phyloP scores from a whole-genome alignment of 768 basidiomycete species.

The Lentinula raphanica region DNA sequence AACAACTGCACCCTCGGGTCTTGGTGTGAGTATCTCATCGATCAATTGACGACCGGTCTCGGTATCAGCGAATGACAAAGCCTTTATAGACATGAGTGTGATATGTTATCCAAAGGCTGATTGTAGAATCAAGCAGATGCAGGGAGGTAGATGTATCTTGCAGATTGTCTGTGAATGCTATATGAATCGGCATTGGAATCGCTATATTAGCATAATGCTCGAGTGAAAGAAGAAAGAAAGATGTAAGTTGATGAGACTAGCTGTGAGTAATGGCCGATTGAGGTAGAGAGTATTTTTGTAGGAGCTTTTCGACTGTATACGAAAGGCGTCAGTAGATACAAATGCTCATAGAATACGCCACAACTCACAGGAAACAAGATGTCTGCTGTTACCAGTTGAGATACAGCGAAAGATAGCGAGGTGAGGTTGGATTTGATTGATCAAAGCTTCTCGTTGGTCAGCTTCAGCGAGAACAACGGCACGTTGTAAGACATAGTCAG shows the following conservation, averaged over 20 bases:
- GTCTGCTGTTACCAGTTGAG: conserved; percentile 66
- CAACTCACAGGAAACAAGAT: conserved; percentile 71
- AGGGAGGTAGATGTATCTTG: not conserved
- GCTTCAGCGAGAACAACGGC: conserved; percentile 65
- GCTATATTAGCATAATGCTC: not conserved
- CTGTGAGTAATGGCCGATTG: conserved; percentile 11
- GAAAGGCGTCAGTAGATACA: not conserved
- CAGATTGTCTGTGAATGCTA: not conserved
- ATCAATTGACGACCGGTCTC: too few relatives aligned
- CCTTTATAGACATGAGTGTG: too few relatives aligned
- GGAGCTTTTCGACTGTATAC: conserved; percentile 59
- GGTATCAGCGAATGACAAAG: too few relatives aligned
- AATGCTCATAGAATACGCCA: not conserved
- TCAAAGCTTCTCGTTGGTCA: conserved; percentile 65
- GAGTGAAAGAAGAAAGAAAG: not conserved
- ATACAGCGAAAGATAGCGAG: conserved; percentile 66
- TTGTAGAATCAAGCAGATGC: too few relatives aligned
- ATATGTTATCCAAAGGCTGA: too few relatives aligned
- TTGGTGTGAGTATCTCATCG: too few relatives aligned
- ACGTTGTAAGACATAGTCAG: conserved; percentile 85
- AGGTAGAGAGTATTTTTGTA: conserved; percentile 43
- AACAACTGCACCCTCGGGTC: too few relatives aligned
- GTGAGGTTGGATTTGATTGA: conserved; percentile 59
- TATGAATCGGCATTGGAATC: not conserved
- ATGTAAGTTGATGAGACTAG: conserved; percentile 17